Conservation (phyloP, 495 filamentous ascomycete species). For the Aspergillus carlsbadensis region DNA sequence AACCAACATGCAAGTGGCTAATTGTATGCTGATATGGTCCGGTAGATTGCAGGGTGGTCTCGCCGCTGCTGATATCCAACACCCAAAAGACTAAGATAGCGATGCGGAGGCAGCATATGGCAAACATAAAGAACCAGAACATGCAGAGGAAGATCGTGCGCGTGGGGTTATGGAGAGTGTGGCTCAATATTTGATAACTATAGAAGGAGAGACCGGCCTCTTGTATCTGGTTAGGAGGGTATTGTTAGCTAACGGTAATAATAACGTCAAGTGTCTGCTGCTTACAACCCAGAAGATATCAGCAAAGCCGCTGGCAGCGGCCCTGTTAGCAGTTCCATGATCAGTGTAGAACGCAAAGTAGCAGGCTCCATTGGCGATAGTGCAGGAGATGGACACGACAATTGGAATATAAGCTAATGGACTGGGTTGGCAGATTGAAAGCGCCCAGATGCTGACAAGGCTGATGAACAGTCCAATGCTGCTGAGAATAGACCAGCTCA, state of each 20-base stretch:
- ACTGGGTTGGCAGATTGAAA: conserved; percentile 27
- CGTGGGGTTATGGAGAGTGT: conserved; percentile 20
- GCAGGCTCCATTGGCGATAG: conserved; percentile 34
- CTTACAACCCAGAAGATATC: conserved; percentile 35
- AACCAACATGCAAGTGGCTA: conserved; percentile 33
- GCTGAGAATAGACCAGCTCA: conserved; percentile 38
- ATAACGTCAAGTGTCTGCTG: too few relatives aligned
- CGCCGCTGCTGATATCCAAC: conserved; percentile 12
- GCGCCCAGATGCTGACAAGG: conserved; percentile 25
- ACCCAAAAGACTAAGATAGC: conserved; percentile 26
- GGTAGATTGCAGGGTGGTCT: not conserved
- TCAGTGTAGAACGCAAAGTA: conserved; percentile 36
- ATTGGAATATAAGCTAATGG: conserved; percentile 29
- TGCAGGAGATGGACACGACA: conserved; percentile 24
- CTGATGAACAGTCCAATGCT: conserved; percentile 30
- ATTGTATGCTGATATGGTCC: conserved; percentile 17
- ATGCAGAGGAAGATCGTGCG: conserved; percentile 24
- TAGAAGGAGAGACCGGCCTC: conserved; percentile 40
- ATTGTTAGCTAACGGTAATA: not conserved
- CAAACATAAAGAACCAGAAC: conserved; percentile 31
- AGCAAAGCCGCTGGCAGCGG: conserved; percentile 29
- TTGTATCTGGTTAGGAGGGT: conserved; percentile 27
- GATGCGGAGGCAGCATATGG: conserved; percentile 20
- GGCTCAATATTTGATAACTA: conserved; percentile 34
- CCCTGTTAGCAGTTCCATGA: conserved; percentile 15